A percentile compares a stretch with the other conserved stretches of the same genome.
phyloP scores from a whole-genome alignment of 495 filamentous ascomycete genomes.

The Hyphodiscus hymeniophilus region DNA sequence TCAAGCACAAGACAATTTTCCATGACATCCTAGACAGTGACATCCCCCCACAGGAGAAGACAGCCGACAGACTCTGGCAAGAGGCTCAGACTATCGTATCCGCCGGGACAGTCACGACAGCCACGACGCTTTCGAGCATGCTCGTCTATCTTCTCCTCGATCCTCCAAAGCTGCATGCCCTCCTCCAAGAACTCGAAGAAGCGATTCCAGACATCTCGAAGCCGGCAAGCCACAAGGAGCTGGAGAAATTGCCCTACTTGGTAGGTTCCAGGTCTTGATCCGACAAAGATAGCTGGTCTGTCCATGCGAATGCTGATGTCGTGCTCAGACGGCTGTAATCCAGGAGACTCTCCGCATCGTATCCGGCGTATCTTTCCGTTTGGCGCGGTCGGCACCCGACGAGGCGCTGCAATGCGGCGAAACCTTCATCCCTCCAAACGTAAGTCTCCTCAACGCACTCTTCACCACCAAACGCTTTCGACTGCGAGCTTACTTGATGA shows the following conservation, averaged over 20 bases:
- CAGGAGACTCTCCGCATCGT: slow-evolving; percentile 34
- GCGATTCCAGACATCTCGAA: slow-evolving; percentile 10
- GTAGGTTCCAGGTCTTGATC: neutral
- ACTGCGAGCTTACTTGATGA: slow-evolving; percentile 36
- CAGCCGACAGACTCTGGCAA: slow-evolving; percentile 20
- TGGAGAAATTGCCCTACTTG: slow-evolving; percentile 23
- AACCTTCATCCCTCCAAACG: slow-evolving; percentile 24
- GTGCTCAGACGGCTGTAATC: neutral
- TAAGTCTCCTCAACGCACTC: slow-evolving; percentile 36
- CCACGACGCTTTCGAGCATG: slow-evolving; percentile 22
- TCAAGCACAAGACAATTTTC: slow-evolving; percentile 3
- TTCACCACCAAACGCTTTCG: slow-evolving; percentile 27
- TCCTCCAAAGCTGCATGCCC: slow-evolving; percentile 15
- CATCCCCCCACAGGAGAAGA: slow-evolving; percentile 17
- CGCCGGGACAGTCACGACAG: slow-evolving; percentile 23
- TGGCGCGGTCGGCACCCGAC: slow-evolving; percentile 25
- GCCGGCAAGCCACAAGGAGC: slow-evolving; percentile 19
- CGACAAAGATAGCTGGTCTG: neutral
- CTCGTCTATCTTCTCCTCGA: slow-evolving; percentile 25
- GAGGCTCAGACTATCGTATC: slow-evolving; percentile 24
- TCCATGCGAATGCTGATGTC: too few species aligned
- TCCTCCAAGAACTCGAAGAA: slow-evolving; percentile 23
- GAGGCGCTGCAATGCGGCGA: neutral
- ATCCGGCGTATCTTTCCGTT: slow-evolving; percentile 27
- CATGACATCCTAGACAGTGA: slow-evolving; percentile 3